Base-by-base conservation (phyloP, 495 filamentous ascomycete species). In the Pyrenopolyporus hunteri region DNA sequence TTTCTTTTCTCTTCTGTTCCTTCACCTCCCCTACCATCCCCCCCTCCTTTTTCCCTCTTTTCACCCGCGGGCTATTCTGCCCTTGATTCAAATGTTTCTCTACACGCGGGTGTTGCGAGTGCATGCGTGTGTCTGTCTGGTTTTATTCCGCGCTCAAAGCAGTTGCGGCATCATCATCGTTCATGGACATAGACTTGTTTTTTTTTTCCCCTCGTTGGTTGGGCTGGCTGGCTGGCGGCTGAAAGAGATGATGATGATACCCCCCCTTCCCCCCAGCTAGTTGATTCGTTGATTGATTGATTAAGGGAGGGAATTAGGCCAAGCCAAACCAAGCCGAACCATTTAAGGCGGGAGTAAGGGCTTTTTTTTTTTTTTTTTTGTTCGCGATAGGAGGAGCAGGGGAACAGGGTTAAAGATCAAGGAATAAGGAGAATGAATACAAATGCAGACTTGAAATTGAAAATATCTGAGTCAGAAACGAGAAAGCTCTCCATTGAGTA, bases 1-100 rank as follows among this genome's bases (percentile, higher is more conserved):
- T 49, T 64, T 28, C 26, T 43, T 49, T 49, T 56, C 49, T 69
- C 40, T 43, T 47, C 39, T 14, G n/a, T 14, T 2, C 8, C 19
- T 2, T 42, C 17, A 50, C 43, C 54, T 57, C 60, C n/a, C 29
- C 32, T 3, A 52, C 52, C n/a, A n/a, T 17, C 48, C 17, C 33
- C 43, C 37, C 55, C 39, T 20, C 16, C 43, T 44, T 14, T 36
- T 14, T 2, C 8, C 19, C 1, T 42, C 17, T 54, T 47, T 57
- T 57, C 60, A 11, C 29, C 32, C 3, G 53, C 52, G 46, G 39
- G 44, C 47, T 53, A 46, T 56, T 32, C 39, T 11, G 42, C 43
- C 22, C 29, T 51, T 57, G 43, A 22, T 44, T n/a, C 49, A 59
- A 43, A 16, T 10, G 31, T 20, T 25, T 50, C 29, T 35, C 14